A percentile compares a stretch with the other conserved stretches of the same genome.
Evolutionary conservation across 2,329 filamentous ascomycete species (phyloP).

Genomic region (Aureobasidium uvarum): DNA sequence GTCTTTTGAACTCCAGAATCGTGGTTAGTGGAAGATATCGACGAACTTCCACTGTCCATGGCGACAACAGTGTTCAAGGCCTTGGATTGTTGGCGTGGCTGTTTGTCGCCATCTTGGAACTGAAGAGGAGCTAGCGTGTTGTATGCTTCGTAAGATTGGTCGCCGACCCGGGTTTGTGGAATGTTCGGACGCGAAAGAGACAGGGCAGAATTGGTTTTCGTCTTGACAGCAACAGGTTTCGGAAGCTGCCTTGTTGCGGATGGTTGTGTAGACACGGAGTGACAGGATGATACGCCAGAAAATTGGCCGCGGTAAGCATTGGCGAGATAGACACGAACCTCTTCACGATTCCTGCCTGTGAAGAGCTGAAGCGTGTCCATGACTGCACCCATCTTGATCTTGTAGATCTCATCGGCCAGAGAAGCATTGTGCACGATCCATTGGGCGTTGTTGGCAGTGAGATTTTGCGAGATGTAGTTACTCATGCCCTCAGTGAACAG

Average conservation of each 20-base stretch:
- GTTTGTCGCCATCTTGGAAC: not conserved
- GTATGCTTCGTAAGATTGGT: not conserved
- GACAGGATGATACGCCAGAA: not conserved
- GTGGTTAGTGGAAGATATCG: not conserved
- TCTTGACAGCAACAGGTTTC: not conserved
- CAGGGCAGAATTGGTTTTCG: not conserved
- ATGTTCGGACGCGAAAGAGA: not conserved
- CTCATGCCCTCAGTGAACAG: not conserved
- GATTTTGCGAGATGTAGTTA: not conserved
- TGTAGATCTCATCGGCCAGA: conserved; percentile 19
- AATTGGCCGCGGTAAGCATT: not conserved
- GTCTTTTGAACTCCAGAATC: not conserved
- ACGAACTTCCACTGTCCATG: not conserved
- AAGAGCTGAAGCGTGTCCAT: conserved; percentile 9
- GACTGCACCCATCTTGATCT: conserved; percentile 24
- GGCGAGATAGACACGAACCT: not conserved
- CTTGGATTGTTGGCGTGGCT: not conserved
- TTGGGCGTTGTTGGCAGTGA: not conserved
- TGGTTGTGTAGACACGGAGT: not conserved
- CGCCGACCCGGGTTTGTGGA: not conserved
- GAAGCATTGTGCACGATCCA: conserved; percentile 11
- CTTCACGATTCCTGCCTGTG: not conserved
- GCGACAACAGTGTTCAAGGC: not conserved
- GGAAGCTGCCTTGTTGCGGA: not conserved
- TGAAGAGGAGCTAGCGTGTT: conserved; percentile 6